phyloP scores from a whole-genome alignment of 2,329 filamentous ascomycete genomes.

The Graphium sp. region DNA sequence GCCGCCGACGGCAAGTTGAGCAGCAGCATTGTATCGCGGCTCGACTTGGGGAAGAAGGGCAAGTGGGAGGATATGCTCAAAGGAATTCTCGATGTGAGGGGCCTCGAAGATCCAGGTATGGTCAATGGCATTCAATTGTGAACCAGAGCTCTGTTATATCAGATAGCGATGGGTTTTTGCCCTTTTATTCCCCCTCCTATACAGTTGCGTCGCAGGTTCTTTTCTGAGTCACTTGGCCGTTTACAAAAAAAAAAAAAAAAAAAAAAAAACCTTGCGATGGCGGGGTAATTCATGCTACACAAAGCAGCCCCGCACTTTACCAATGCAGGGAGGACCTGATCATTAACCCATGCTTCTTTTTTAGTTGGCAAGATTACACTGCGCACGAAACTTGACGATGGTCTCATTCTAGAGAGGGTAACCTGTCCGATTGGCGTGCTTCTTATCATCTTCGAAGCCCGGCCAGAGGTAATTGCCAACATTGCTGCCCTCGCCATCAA shows the following conservation, averaged over 20 bases:
- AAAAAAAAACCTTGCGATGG: too few relatives aligned
- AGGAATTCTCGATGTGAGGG: conserved; percentile 77
- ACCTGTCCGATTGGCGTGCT: conserved; percentile 95
- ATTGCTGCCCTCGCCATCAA: conserved; percentile 93
- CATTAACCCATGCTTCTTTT: neutral
- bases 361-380: conserved; percentile 78
- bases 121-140: too few relatives aligned
- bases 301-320: conserved; percentile 5
- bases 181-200: too few relatives aligned
- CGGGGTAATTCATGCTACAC: too few relatives aligned
- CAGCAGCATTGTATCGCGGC: conserved; percentile 68
- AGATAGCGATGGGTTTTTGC: too few relatives aligned
- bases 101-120: conserved; percentile 71
- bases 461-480: conserved; percentile 95
- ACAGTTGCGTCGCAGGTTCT: too few relatives aligned
- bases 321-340: conserved; percentile 1
- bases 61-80: conserved; percentile 98
- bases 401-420: conserved; percentile 69
- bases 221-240: too few relatives aligned
- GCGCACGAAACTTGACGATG: conserved; percentile 73
- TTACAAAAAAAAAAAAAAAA: too few relatives aligned
- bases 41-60: conserved; percentile 72
- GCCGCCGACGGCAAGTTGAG: conserved; percentile 62
- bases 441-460: conserved; percentile 94
- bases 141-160: too few relatives aligned